Evolutionary conservation across 2,329 filamentous ascomycete species (phyloP).

Genomic region (Penicillium sclerotiorum): DNA sequence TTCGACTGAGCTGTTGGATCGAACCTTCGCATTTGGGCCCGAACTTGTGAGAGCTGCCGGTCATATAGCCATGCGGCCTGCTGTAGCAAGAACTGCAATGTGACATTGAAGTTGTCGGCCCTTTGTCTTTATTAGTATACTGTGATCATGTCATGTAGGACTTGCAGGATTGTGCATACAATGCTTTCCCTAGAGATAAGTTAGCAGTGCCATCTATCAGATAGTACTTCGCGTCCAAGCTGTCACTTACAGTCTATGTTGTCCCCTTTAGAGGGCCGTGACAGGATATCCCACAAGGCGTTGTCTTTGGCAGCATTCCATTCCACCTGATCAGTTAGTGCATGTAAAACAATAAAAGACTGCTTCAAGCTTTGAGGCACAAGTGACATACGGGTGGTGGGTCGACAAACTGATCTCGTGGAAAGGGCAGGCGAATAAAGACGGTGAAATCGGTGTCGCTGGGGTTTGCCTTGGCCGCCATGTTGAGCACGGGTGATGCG

Average conservation of each 20-base stretch:
- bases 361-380: neutral
- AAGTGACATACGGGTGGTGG: slow-evolving; percentile 74
- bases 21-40: slow-evolving; percentile 80
- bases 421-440: slow-evolving; percentile 86
- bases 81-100: slow-evolving; percentile 84
- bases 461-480: slow-evolving; percentile 11
- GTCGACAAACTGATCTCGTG: slow-evolving; percentile 84
- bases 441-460: slow-evolving; percentile 60
- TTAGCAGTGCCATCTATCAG: slow-evolving; percentile 22
- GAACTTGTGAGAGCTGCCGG: slow-evolving; percentile 83
- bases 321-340: slow-evolving; percentile 63
- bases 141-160: no score
- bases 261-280: slow-evolving; percentile 72
- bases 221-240: slow-evolving; percentile 26
- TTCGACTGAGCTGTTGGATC: slow-evolving; percentile 42
- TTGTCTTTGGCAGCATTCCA: slow-evolving; percentile 90
- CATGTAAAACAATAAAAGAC: slow-evolving; percentile 8
- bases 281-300: slow-evolving; percentile 86
- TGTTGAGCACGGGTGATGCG: slow-evolving; percentile 6
- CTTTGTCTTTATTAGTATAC: slow-evolving; percentile 45
- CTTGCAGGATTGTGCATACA: no score
- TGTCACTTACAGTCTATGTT: slow-evolving; percentile 77
- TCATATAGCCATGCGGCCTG: slow-evolving; percentile 95
- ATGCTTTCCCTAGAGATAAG: slow-evolving; percentile 65
- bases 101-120: slow-evolving; percentile 77